phyloP scores from a whole-genome alignment of 225 moss, liverwort and hornwort species.

The Physcomitrellopsis africana region DNA sequence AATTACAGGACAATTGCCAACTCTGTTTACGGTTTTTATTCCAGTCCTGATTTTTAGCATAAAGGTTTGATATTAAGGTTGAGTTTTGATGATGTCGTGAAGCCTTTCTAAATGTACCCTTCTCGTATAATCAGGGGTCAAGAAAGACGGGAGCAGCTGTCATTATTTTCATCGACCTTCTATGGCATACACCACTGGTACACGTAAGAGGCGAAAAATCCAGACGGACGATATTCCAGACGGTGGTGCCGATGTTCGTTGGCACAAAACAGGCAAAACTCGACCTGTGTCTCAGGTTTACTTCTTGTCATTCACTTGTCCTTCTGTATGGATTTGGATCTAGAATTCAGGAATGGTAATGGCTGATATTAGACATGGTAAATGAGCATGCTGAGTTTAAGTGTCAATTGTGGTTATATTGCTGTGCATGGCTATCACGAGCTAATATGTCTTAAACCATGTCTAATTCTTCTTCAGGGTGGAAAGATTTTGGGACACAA shows the following conservation, averaged over 20 bases:
- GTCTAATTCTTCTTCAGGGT: constrained; percentile 28
- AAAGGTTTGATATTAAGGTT: background rate
- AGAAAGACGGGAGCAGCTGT: constrained; percentile 61
- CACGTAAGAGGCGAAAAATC: constrained; percentile 83
- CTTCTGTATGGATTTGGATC: background rate
- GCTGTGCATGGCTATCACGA: no score
- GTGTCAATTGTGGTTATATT: background rate
- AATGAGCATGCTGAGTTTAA: background rate
- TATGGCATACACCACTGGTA: constrained; percentile 66
- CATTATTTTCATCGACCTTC: constrained; percentile 71
- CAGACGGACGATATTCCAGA: constrained; percentile 63
- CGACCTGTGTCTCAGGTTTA: constrained; percentile 67
- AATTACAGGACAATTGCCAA: background rate
- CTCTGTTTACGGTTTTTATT: background rate
- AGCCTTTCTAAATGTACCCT: background rate
- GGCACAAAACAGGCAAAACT: constrained; percentile 98
- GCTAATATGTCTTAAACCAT: background rate
- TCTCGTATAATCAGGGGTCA: constrained; percentile 40
- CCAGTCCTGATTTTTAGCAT: background rate
- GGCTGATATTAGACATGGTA: background rate
- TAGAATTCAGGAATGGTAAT: background rate
- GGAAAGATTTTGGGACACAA: constrained; percentile 73
- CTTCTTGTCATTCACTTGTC: background rate
- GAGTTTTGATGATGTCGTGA: background rate
- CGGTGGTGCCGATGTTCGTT: constrained; percentile 80